phyloP scores from a whole-genome alignment of 345 rosid genomes.

The Pistacia vera region DNA sequence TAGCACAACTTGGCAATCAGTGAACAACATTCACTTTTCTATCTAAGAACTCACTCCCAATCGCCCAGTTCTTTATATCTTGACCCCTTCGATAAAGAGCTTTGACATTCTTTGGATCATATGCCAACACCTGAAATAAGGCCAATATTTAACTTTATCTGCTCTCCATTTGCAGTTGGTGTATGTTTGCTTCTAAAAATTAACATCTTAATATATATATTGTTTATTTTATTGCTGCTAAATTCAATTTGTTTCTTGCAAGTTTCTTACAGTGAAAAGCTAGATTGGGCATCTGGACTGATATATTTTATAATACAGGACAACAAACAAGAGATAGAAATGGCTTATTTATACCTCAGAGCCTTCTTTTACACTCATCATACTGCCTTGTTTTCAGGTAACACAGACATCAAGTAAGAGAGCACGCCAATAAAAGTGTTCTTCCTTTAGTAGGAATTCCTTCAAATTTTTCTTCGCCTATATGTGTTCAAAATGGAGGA shows the following conservation, averaged over 20 bases:
- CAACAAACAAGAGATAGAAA: neutral
- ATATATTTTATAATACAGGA: neutral
- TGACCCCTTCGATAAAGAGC: conserved; percentile 98
- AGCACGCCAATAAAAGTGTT: conserved; percentile 72
- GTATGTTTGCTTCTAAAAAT: neutral
- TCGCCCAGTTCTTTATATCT: conserved; percentile 75
- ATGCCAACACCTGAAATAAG: conserved; percentile 68
- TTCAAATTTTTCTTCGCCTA: conserved; percentile 91
- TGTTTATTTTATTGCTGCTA: neutral
- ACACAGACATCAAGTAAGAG: conserved; percentile 96
- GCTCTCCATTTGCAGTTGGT: neutral
- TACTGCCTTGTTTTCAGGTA: conserved; percentile 77
- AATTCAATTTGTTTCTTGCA: neutral
- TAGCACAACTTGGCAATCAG: conserved; percentile 20
- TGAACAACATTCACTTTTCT: conserved; percentile 6
- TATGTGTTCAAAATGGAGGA: conserved; percentile 8
- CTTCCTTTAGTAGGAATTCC: conserved; percentile 65
- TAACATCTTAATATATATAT: neutral
- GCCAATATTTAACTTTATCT: conserved; percentile 12
- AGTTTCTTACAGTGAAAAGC: neutral
- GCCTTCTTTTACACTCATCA: conserved; percentile 77
- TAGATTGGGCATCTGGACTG: neutral
- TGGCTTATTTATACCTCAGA: conserved; percentile 61
- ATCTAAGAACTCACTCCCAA: conserved; percentile 67
- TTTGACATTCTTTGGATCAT: conserved; percentile 81